Percentiles rank a stretch among this genome's conserved stretches.
Evolutionary conservation across 305 asterid genomes (phyloP).

Genomic region (Fraxinus ornus): DNA sequence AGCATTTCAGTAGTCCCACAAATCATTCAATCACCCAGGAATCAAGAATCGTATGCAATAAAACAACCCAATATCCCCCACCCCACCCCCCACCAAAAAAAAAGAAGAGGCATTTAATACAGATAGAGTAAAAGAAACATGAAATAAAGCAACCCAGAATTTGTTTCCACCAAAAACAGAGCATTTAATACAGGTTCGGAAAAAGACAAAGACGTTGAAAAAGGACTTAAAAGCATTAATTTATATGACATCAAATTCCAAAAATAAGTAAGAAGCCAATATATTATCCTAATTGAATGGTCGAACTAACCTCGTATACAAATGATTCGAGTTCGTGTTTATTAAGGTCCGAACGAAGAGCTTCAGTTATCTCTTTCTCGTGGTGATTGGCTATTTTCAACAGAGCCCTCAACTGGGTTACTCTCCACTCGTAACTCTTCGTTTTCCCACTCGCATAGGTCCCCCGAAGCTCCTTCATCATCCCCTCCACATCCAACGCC

Average conservation of each 20-base stretch:
- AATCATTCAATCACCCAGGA: background rate
- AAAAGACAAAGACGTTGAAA: background rate
- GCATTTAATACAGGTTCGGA: background rate
- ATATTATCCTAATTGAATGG: background rate
- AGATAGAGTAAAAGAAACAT: background rate
- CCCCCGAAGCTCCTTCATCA: conserved; percentile 39
- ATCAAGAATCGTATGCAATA: background rate
- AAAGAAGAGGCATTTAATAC: background rate
- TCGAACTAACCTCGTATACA: conserved; percentile 37
- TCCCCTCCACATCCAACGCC: conserved; percentile 28
- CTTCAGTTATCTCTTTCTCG: conserved; percentile 35
- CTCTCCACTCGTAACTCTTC: conserved; percentile 44
- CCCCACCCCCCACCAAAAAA: background rate
- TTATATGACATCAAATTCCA: background rate
- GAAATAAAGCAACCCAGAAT: background rate
- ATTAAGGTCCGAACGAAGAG: conserved; percentile 42
- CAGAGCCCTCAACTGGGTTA: conserved; percentile 40
- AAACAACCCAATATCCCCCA: background rate
- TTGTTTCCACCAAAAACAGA: background rate
- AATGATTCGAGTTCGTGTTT: conserved; percentile 43
- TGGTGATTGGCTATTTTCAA: conserved; percentile 35
- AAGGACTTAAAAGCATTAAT: background rate
- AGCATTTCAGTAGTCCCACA: background rate
- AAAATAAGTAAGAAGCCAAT: background rate
- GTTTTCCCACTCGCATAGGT: conserved; percentile 36